These are phyloP conservation scores for Amphibolis antarctica DNA, from an alignment of 106 monocot genomes.

Conservation along the genomic window DNA sequence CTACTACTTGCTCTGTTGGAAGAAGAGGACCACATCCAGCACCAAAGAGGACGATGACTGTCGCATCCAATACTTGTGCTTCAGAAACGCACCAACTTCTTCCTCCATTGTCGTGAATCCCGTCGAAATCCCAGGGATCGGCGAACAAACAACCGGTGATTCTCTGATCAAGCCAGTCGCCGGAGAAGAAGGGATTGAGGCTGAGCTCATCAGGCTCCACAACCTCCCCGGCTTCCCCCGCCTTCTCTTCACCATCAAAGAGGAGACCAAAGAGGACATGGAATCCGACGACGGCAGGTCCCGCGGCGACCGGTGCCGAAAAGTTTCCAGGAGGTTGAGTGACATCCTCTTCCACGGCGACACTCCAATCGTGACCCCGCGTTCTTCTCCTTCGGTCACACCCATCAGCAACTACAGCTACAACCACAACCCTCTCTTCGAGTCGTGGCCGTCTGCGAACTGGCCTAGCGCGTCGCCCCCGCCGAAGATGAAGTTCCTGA, in stretches of 20 bases:
- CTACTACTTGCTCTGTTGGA: conserved; percentile 72
- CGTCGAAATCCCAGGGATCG: conserved; percentile 1
- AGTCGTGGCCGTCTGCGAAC: conserved; percentile 18
- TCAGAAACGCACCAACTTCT: conserved; percentile 28
- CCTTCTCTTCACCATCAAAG: conserved; percentile 87
- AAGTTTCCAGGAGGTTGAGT: conserved; percentile 54
- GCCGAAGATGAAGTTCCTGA: conserved; percentile 85
- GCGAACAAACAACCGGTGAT: conserved; percentile 15
- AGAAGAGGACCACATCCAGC: conserved; percentile 29
- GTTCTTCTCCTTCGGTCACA: conserved; percentile 50
- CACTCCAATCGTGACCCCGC: conserved; percentile 55
- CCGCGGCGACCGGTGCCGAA: conserved; percentile 39
- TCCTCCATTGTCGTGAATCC: conserved; percentile 41
- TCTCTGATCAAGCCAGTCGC: conserved; percentile 17
- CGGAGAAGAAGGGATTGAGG: conserved; percentile 43
- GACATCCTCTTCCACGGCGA: conserved; percentile 38
- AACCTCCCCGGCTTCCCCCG: conserved; percentile 56
- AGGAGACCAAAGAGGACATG: conserved; percentile 87
- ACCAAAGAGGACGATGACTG: conserved; percentile 5
- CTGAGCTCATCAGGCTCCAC: conserved; percentile 82
- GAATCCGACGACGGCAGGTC: conserved; percentile 60
- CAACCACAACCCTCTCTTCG: conserved; percentile 48
- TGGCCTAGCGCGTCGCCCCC: conserved; percentile 41
- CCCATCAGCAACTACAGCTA: conserved; percentile 12
- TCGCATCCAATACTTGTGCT: conserved; percentile 39